Evolutionary conservation across 2,329 filamentous ascomycete species (phyloP).

Genomic region (Phialocephala subalpina): DNA sequence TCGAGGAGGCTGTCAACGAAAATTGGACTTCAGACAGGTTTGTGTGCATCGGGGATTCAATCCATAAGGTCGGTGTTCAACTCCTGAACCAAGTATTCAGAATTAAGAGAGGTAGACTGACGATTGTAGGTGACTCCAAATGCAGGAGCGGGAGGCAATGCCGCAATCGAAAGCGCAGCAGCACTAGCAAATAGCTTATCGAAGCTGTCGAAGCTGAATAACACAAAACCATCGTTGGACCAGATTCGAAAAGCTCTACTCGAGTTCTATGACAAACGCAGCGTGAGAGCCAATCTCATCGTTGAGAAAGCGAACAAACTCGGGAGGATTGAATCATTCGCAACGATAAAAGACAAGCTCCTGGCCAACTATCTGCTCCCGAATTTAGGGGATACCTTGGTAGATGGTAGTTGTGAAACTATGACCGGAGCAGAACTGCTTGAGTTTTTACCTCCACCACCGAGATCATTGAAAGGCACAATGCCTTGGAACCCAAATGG

Average conservation of each 20-base stretch:
- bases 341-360: slow-evolving; percentile 25
- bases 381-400: slow-evolving; percentile 31
- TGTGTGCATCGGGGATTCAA: slow-evolving; percentile 35
- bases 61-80: slow-evolving; percentile 36
- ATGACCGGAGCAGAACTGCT: slow-evolving; percentile 39
- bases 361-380: slow-evolving; percentile 33
- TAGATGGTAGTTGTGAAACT: slow-evolving; percentile 31
- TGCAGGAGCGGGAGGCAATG: slow-evolving; percentile 48
- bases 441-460: slow-evolving; percentile 42
- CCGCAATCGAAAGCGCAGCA: slow-evolving; percentile 48
- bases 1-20: slow-evolving; percentile 34
- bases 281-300: slow-evolving; percentile 31
- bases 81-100: not conserved
- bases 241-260: slow-evolving; percentile 14
- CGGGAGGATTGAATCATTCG: slow-evolving; percentile 35
- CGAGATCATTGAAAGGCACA: slow-evolving; percentile 30
- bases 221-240: not conserved
- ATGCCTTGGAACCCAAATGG: slow-evolving; percentile 43
- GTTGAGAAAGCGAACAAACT: slow-evolving; percentile 35
- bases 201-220: not conserved
- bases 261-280: slow-evolving; percentile 32
- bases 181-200: slow-evolving; percentile 43
- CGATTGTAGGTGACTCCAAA: slow-evolving; percentile 26
- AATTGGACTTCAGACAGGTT: slow-evolving; percentile 33
- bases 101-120: not conserved